phyloP scores from a whole-genome alignment of 169 alveolate species.

The Plasmodium berghei region DNA sequence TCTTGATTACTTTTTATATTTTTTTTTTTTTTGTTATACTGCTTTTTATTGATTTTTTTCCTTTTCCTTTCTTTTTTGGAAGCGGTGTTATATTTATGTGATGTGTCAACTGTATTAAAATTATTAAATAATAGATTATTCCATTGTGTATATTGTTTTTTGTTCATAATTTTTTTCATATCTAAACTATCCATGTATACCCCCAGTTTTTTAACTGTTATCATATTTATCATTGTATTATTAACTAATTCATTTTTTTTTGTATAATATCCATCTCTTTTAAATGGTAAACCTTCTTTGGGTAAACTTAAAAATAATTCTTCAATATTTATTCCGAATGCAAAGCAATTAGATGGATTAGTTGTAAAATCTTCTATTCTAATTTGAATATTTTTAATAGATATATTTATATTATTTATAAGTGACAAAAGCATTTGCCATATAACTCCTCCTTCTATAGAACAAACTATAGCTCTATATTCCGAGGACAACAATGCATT shows the following conservation, averaged over 20 bases:
- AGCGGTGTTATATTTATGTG: background rate
- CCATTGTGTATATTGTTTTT: slow-evolving; percentile 18
- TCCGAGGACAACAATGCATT: slow-evolving; percentile 67
- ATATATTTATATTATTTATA: slow-evolving; percentile 67
- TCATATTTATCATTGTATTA: slow-evolving; percentile 77
- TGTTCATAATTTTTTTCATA: slow-evolving; percentile 68
- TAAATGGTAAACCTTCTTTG: slow-evolving; percentile 74
- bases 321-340: slow-evolving; percentile 68
- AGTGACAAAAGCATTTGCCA: slow-evolving; percentile 77
- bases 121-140: slow-evolving; percentile 12
- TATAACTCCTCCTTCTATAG: slow-evolving; percentile 76
- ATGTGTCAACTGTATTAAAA: slow-evolving; percentile 7
- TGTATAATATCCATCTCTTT: slow-evolving; percentile 74
- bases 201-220: slow-evolving; percentile 61
- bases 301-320: slow-evolving; percentile 68
- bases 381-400: slow-evolving; percentile 69
- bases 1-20: slow-evolving; percentile 58
- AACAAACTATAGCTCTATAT: slow-evolving; percentile 70
- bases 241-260: slow-evolving; percentile 62
- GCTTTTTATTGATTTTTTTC: slow-evolving; percentile 3
- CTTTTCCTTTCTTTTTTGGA: slow-evolving; percentile 8
- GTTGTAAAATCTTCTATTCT: slow-evolving; percentile 75
- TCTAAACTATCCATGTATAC: slow-evolving; percentile 67
- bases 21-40: slow-evolving; percentile 12
- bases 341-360: slow-evolving; percentile 64